Base-by-base conservation (phyloP, 768 basidiomycete genomes). In the Harrya chromipes region DNA sequence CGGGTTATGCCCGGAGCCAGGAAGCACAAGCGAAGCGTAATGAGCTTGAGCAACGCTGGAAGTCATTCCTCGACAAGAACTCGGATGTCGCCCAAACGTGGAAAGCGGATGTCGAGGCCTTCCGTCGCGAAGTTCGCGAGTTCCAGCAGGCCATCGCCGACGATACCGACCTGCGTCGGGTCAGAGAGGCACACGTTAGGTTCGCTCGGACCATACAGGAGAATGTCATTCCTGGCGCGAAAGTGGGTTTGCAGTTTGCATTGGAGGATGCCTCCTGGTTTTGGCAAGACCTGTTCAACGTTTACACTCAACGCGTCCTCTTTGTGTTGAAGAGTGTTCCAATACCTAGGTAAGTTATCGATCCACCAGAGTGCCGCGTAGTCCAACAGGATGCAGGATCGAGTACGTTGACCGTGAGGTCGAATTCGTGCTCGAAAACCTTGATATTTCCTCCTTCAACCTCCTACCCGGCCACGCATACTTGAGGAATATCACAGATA, bases 261-360 rank as follows among this genome's bases (percentile, higher is more conserved):
- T 59, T 84, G 53, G 82, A 85, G 46, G 77, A 83, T 40, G 76
- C 79, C 6, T 77, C 82, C 1, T 89, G 87, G 87, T 80, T 88
- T 69, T 87, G 84, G 84, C 79, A 84, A 63, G 91, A 94, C 52
- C 52, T 91, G 7, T 84, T 89, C 72, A 87, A 84, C 57, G 85
- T 90, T 14, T 91, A 90, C 59, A 63, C 87, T 1, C 90, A 89
- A 14, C 76, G 77, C 9, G 29, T 80, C 1, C 62, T 85, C 47
- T 57, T 52, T 23, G 67, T 77, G 59, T 53, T 87, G 62, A 79
- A 79, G 56, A 77, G 79, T 45, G 66, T 88, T 13, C 86, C 86
- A 11, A 86, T 88, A 43, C 87, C 87, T 6, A 77, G 85, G 85
- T 81, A 49, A 16, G 72, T 56, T 10, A 5, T 60, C 6, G 13